Evolutionary conservation across 1,139 yeast species (phyloP).

Genomic region (Debaryomyces psychrophilus): DNA sequence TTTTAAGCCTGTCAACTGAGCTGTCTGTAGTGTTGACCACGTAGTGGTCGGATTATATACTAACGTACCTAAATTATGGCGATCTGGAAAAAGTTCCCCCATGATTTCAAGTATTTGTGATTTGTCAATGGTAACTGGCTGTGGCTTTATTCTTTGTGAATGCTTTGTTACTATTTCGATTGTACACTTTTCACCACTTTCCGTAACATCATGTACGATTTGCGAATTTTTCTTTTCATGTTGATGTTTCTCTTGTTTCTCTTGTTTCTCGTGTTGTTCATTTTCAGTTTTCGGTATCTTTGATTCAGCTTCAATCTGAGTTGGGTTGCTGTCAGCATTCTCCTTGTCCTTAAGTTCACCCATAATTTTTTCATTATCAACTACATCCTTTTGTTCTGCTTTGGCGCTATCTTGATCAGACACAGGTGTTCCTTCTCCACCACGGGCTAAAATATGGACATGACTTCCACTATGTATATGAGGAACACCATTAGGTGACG

Average conservation of each 20-base stretch:
- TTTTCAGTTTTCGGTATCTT: slow-evolving; percentile 4
- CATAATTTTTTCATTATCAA: background rate
- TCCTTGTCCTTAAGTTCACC: background rate
- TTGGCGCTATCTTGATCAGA: background rate
- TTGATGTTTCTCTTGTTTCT: too few species aligned
- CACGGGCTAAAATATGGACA: background rate
- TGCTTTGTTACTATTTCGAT: slow-evolving; percentile 9
- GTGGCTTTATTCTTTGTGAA: slow-evolving; percentile 14
- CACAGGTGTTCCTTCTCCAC: background rate
- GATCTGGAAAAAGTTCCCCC: slow-evolving; percentile 45
- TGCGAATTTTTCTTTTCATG: background rate
- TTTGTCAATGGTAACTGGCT: slow-evolving; percentile 37
- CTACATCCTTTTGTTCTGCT: background rate
- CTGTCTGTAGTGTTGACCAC: slow-evolving; percentile 44
- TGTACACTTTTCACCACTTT: background rate
- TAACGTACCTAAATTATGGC: slow-evolving; percentile 61
- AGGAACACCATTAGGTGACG: slow-evolving; percentile 3
- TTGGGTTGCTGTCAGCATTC: background rate
- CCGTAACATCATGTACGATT: background rate
- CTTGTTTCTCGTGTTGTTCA: background rate
- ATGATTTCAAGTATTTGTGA: slow-evolving; percentile 50
- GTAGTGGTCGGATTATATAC: slow-evolving; percentile 62
- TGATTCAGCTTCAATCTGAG: slow-evolving; percentile 5
- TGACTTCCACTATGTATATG: slow-evolving; percentile 5
- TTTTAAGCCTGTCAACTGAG: slow-evolving; percentile 39